These are phyloP conservation scores for Saposhnikovia divaricata DNA, from an alignment of 129 eudicot species.

Conservation along the genomic window DNA sequence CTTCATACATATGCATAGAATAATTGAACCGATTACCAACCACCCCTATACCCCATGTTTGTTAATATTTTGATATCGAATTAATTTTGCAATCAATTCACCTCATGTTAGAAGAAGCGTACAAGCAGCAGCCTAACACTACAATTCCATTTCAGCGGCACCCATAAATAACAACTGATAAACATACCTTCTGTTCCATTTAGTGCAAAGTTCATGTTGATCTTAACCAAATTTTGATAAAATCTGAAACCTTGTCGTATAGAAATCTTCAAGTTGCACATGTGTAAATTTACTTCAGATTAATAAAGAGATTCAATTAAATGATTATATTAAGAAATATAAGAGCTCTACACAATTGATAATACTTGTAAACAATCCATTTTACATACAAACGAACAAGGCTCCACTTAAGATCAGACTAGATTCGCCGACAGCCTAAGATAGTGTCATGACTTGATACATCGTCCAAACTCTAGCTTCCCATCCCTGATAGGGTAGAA, in stretches of 20 bases:
- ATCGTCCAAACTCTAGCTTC: neutral
- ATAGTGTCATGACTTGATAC: neutral
- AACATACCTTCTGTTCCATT: neutral
- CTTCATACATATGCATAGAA: no score
- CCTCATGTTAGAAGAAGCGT: no score
- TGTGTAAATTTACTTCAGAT: no score
- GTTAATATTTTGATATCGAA: no score
- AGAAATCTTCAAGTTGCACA: neutral
- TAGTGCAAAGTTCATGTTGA: neutral
- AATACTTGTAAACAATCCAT: neutral
- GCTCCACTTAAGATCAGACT: neutral
- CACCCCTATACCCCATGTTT: no score
- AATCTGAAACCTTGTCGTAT: no score
- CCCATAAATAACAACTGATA: neutral
- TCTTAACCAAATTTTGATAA: no score
- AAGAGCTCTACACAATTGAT: neutral
- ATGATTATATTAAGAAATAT: neutral
- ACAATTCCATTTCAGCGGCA: neutral
- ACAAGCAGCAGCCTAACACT: neutral
- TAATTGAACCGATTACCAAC: no score
- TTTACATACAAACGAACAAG: slow-evolving; percentile 6
- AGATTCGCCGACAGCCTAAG: neutral
- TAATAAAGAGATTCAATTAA: neutral
- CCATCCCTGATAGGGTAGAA: neutral
- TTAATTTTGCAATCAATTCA: no score